Evolutionary conservation across 1,284 basidiomycete species (phyloP), one percentile per base, ranked within the genome.

Genomic region (Salmacisia buchloeana): DNA sequence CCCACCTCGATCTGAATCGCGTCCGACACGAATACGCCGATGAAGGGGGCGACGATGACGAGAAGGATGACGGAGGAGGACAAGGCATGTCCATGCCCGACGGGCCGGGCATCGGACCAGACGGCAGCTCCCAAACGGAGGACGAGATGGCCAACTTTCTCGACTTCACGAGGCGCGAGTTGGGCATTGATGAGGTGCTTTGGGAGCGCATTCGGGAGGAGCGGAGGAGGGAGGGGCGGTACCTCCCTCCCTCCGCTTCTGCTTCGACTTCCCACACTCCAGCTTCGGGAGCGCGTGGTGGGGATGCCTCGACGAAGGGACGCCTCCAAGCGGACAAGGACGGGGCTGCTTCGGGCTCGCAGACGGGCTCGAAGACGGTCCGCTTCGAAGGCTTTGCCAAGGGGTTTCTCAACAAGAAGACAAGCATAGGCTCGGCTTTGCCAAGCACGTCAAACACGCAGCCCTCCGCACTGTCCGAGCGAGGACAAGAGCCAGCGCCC

Each of bases 71-170:
- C n/a, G n/a, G n/a, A n/a, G n/a, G n/a, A n/a, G n/a, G n/a, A 43
- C 18, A 21, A 43, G 7, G 6, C 7, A 1, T 21, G 6, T 9
- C 41, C 2, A n/a, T 43, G 18, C 41, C 15, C 6, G 41, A 43
- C 41, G 41, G 41, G 23, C 41, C 41, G 18, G 41, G 41, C 12
- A 43, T 43, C 41, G 41, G 41, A 6, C 41, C 41, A 15, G 18
- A 9, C 10, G 41, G 41, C 39, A 43, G 18, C 39, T n/a, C 39
- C 46, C 18, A 52, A 2, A n/a, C 25, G 35, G 56, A 35, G 0
- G 56, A 39, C 33, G 56, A 58, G 35, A 58, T 58, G 56, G 33
- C n/a, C 33, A 39, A 36, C 34, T 58, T 58, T 34, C 34, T 58
- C 23, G 23, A 13, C 2, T 58, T 58, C 25, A 21, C 56, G 18